These are phyloP conservation scores for Botryotinia calthae DNA, from an alignment of 2,329 filamentous ascomycete genomes.

Conservation along the genomic window DNA sequence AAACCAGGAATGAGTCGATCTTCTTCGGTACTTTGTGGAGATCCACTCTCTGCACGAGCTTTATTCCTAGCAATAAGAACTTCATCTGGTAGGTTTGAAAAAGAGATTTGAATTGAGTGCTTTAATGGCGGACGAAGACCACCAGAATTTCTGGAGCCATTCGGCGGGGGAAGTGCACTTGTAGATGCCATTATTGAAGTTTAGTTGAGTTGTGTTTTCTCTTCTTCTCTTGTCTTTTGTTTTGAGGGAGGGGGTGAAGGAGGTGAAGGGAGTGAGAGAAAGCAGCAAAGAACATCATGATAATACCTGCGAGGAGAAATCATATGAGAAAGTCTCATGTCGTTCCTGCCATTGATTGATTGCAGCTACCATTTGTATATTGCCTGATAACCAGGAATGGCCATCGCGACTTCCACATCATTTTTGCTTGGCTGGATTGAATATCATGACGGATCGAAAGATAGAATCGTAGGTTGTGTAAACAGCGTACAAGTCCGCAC, in stretches of 20 bases:
- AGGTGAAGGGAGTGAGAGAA: neutral
- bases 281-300: neutral
- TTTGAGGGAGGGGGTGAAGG: neutral
- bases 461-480: neutral
- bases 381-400: neutral
- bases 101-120: conserved; percentile 6
- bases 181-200: neutral
- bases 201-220: neutral
- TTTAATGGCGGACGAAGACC: neutral
- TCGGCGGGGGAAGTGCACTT: neutral
- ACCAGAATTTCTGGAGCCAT: neutral
- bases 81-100: conserved; percentile 6
- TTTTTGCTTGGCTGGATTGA: neutral
- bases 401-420: neutral
- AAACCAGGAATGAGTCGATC: conserved; percentile 7
- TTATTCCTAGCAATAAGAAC: neutral
- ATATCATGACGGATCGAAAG: neutral
- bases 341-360: neutral
- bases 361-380: neutral
- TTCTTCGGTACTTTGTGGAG: conserved; percentile 2
- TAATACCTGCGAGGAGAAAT: neutral
- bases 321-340: neutral
- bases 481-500: neutral
- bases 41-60: neutral
- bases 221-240: no score